phyloP scores from a whole-genome alignment of 2,329 filamentous ascomycete genomes.

The Beauveria rudraprayagi region DNA sequence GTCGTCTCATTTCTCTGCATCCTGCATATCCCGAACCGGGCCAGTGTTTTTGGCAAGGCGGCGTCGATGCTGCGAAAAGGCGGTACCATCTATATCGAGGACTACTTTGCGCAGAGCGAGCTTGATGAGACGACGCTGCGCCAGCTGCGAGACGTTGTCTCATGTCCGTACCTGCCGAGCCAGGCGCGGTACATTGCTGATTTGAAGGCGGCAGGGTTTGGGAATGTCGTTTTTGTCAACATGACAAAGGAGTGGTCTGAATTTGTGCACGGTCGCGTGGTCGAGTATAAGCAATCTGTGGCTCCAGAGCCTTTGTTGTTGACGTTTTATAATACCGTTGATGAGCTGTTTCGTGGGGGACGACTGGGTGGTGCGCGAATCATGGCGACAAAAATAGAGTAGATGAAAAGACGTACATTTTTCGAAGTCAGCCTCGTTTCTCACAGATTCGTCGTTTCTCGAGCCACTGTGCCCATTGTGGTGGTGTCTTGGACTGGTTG shows the following conservation, averaged over 20 bases:
- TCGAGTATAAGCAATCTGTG: constrained; percentile 9
- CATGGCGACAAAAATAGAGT: constrained; percentile 1
- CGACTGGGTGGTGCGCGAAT: constrained; percentile 14
- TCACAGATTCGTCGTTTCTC: not conserved
- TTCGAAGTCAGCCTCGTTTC: not conserved
- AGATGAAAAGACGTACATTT: not conserved
- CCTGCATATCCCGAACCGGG: constrained; percentile 14
- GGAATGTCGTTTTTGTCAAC: constrained; percentile 13
- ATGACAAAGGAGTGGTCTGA: constrained; percentile 14
- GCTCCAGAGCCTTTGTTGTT: constrained; percentile 9
- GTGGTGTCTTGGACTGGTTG: not conserved
- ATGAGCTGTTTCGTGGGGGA: constrained; percentile 13
- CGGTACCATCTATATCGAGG: constrained; percentile 17
- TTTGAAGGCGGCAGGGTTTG: constrained; percentile 15
- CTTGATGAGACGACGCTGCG: constrained; percentile 1
- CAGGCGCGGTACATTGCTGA: constrained; percentile 11
- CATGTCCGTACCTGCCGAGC: constrained; percentile 14
- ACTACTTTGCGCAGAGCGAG: constrained; percentile 14
- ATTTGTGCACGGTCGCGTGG: constrained; percentile 14
- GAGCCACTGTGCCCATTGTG: not conserved
- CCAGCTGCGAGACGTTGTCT: constrained; percentile 13
- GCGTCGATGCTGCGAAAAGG: constrained; percentile 9
- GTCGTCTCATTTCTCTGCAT: constrained; percentile 18
- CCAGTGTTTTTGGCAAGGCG: constrained; percentile 13
- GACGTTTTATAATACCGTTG: constrained; percentile 14